phyloP scores from a whole-genome alignment of 2,329 filamentous ascomycete species.

The Diaporthe ampelina region DNA sequence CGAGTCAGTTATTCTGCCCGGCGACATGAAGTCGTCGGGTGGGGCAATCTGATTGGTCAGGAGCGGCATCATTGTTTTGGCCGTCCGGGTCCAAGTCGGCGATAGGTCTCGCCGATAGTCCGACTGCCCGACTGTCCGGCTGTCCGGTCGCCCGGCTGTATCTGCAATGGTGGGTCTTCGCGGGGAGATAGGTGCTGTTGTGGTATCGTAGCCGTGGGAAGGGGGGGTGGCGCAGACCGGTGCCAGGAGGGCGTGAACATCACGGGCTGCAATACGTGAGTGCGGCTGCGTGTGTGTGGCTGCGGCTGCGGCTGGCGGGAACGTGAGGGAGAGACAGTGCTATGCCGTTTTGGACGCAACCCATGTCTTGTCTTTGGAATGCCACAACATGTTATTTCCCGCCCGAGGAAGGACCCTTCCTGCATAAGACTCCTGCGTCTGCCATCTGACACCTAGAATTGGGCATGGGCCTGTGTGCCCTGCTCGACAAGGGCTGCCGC shows the following conservation, averaged over 20 bases:
- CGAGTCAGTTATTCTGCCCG: conserved; percentile 28
- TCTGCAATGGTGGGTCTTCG: not conserved
- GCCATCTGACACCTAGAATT: conserved; percentile 18
- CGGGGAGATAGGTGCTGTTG: not conserved
- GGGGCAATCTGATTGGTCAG: conserved; percentile 23
- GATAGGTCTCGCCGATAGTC: conserved; percentile 28
- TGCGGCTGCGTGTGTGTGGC: conserved; percentile 2
- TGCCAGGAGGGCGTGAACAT: not conserved
- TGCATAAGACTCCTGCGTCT: conserved; percentile 28
- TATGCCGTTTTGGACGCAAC: conserved; percentile 16
- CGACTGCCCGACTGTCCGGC: conserved; percentile 10
- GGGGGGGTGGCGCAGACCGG: not conserved
- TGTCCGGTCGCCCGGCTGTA: not conserved
- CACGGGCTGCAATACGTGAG: not conserved
- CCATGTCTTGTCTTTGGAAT: conserved; percentile 10
- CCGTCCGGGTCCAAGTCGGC: conserved; percentile 24
- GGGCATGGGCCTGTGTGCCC: conserved; percentile 24
- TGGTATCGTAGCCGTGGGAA: not conserved
- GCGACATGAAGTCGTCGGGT: conserved; percentile 25
- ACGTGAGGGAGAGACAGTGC: not conserved
- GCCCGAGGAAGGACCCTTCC: conserved; percentile 27
- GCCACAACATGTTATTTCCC: conserved; percentile 27
- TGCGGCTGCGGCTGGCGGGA: conserved; percentile 15
- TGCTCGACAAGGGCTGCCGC: conserved; percentile 9
- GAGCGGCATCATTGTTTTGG: conserved; percentile 17